A percentile compares a stretch with the other conserved stretches of the same genome.
phyloP scores from a whole-genome alignment of 225 moss, liverwort and hornwort species.

The Ulota crispa region DNA sequence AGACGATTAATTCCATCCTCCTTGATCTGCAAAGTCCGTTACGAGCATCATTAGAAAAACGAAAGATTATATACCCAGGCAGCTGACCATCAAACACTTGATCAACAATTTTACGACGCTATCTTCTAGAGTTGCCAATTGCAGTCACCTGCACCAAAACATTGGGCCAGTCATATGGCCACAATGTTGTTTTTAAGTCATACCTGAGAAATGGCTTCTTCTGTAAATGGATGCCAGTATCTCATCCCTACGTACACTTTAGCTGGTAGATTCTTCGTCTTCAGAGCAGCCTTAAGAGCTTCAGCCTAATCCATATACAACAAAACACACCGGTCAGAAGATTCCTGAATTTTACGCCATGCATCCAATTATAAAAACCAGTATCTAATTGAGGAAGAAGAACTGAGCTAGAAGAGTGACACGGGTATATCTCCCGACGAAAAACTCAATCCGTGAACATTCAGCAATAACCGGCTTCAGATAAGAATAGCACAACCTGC shows the following conservation, averaged over 20 bases:
- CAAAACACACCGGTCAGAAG: slow-evolving; percentile 13
- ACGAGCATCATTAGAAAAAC: slow-evolving; percentile 7
- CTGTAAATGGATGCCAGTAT: slow-evolving; percentile 99
- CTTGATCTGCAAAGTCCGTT: slow-evolving; percentile 72
- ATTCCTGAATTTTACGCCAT: background rate
- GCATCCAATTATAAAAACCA: background rate
- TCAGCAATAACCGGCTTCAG: background rate
- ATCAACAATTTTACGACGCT: background rate
- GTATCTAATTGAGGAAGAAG: background rate
- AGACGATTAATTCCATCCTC: slow-evolving; percentile 88
- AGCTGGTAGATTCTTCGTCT: slow-evolving; percentile 71
- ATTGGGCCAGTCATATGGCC: background rate
- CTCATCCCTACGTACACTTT: slow-evolving; percentile 98
- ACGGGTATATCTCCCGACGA: background rate
- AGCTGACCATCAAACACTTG: background rate
- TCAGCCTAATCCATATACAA: slow-evolving; percentile 55
- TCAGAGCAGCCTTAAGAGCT: slow-evolving; percentile 70
- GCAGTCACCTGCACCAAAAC: slow-evolving; percentile 2
- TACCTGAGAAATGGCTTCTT: slow-evolving; percentile 93
- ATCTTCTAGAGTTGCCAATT: background rate
- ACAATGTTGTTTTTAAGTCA: background rate
- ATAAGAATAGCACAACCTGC: slow-evolving; percentile 52
- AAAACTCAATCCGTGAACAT: background rate
- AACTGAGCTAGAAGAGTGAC: background rate
- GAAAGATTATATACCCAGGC: background rate